Evolutionary conservation across 73 alveolate species (phyloP).

Genomic region (Paramecium biaurelia): DNA sequence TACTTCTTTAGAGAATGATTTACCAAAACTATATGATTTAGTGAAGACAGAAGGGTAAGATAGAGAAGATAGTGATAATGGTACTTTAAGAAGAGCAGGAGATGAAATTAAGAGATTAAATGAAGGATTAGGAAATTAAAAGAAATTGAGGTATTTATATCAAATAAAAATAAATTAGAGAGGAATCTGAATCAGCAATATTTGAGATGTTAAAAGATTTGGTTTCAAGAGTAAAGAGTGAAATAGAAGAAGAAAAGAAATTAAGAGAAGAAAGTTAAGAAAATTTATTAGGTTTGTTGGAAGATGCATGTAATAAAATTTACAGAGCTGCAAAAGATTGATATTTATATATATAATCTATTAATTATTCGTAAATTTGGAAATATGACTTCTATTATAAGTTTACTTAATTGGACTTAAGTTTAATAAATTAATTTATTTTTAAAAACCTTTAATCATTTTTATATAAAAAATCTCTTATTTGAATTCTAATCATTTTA

Average conservation of each 20-base stretch:
- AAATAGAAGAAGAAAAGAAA: conserved; percentile 90
- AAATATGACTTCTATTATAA: no score
- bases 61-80: conserved; percentile 59
- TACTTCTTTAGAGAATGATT: conserved; percentile 61
- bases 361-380: not conserved
- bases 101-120: conserved; percentile 63
- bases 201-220: conserved; percentile 87
- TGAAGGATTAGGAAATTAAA: conserved; percentile 55
- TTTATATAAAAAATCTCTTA: no score
- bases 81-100: conserved; percentile 64
- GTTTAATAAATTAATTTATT: no score
- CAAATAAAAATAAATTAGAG: conserved; percentile 64
- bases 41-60: conserved; percentile 60
- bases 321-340: conserved; percentile 63
- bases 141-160: conserved; percentile 36
- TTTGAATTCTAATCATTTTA: no score
- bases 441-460: no score
- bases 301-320: conserved; percentile 93
- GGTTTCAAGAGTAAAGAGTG: conserved; percentile 88
- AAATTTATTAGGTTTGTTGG: conserved; percentile 88
- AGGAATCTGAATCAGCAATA: conserved; percentile 93
- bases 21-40: conserved; percentile 58
- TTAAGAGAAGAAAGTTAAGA: conserved; percentile 94
- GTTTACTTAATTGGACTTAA: no score
- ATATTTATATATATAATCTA: not conserved